Percentiles rank a stretch among this genome's conserved stretches.
Conservation (phyloP, 129 eudicot species). For the Pittosporum tobira region DNA sequence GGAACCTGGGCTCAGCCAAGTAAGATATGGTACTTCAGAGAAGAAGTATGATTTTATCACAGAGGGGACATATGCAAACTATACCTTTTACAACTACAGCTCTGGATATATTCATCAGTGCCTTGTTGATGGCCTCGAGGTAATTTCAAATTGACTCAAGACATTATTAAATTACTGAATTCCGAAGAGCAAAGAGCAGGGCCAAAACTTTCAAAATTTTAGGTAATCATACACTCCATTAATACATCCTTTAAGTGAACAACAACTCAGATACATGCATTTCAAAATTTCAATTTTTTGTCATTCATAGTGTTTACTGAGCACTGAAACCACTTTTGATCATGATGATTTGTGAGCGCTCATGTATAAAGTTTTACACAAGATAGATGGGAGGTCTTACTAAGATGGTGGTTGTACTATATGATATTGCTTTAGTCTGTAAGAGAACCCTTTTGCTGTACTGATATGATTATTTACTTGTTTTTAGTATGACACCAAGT, state of each 20-base stretch:
- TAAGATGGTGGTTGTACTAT: not conserved
- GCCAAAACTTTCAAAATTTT: not conserved
- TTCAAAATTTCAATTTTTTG: too few species aligned
- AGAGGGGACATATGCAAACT: constrained; percentile 53
- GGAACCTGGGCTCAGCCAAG: constrained; percentile 71
- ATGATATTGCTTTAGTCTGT: not conserved
- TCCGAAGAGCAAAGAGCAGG: not conserved
- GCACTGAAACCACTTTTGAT: not conserved
- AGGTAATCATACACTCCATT: not conserved
- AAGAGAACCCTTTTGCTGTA: too few species aligned
- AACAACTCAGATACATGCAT: too few species aligned
- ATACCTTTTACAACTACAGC: constrained; percentile 62
- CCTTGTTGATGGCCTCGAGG: constrained; percentile 69
- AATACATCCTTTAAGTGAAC: too few species aligned
- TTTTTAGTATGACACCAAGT: constrained; percentile 66
- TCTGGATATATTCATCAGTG: constrained; percentile 90
- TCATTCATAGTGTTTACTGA: not conserved
- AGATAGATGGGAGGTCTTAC: not conserved
- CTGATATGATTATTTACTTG: too few species aligned
- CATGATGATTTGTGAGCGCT: not conserved
- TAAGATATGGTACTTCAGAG: constrained; percentile 72
- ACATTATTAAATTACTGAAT: not conserved
- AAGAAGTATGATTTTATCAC: constrained; percentile 55
- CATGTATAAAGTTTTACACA: not conserved
- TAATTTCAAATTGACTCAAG: constrained; percentile 12